Percentiles rank a stretch among this genome's conserved stretches.
phyloP scores from a whole-genome alignment of 2,329 filamentous ascomycete genomes.

The Alternaria panax region DNA sequence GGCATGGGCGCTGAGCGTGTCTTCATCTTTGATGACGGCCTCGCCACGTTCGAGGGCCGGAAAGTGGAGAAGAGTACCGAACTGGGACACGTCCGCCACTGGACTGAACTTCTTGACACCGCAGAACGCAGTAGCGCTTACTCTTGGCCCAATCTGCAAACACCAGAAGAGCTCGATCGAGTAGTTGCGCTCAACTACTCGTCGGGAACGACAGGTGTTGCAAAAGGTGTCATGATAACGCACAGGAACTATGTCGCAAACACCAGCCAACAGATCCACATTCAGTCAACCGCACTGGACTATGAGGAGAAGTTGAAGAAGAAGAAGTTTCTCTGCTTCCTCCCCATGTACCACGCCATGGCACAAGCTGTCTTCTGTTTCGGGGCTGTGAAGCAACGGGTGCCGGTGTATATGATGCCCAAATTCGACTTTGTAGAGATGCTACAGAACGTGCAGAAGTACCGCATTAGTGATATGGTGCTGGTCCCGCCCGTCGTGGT shows the following conservation, averaged over 20 bases:
- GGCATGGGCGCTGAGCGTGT: slow-evolving; percentile 64
- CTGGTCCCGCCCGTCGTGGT: slow-evolving; percentile 80
- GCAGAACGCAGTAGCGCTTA: slow-evolving; percentile 63
- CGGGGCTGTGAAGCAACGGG: slow-evolving; percentile 61
- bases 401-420: slow-evolving; percentile 79
- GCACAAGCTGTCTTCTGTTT: slow-evolving; percentile 74
- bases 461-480: slow-evolving; percentile 70
- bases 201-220: slow-evolving; percentile 79
- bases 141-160: slow-evolving; percentile 66
- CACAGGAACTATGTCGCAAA: slow-evolving; percentile 80
- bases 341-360: slow-evolving; percentile 67
- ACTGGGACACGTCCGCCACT: slow-evolving; percentile 61
- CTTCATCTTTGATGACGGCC: slow-evolving; percentile 70
- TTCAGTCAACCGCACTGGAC: slow-evolving; percentile 57
- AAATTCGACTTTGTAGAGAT: slow-evolving; percentile 78
- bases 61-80: slow-evolving; percentile 45
- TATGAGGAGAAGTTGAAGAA: slow-evolving; percentile 55
- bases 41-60: slow-evolving; percentile 54
- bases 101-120: slow-evolving; percentile 65
- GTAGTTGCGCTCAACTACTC: slow-evolving; percentile 80
- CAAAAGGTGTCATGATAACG: slow-evolving; percentile 85
- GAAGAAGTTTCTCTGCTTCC: slow-evolving; percentile 66
- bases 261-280: slow-evolving; percentile 64
- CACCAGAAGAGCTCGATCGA: slow-evolving; percentile 58
- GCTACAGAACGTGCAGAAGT: slow-evolving; percentile 71